Evolutionary conservation across 83 land plant genomes (phyloP).

Genomic region (Picea mariana): DNA sequence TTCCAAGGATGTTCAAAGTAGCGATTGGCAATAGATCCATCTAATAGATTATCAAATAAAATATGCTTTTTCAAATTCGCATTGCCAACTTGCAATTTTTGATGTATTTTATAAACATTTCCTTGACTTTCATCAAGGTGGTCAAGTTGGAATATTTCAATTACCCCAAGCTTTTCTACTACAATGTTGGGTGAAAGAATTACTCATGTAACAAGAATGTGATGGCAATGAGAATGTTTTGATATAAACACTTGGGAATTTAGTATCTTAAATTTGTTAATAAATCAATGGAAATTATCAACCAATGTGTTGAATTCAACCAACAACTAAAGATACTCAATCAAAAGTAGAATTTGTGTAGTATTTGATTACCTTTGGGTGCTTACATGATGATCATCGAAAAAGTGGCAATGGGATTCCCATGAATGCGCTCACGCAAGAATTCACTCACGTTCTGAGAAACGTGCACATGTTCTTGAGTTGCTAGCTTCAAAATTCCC

Average conservation of each 20-base stretch:
- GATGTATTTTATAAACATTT: constrained; percentile 41
- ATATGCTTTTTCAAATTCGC: constrained; percentile 61
- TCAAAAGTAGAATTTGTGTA: no score
- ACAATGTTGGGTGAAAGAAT: constrained; percentile 36
- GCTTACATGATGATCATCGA: no score
- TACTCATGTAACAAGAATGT: constrained; percentile 17
- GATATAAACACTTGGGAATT: constrained; percentile 34
- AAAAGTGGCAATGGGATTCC: no score
- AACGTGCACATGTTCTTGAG: no score
- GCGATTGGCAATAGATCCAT: constrained; percentile 61
- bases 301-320: no score
- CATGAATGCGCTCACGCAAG: no score
- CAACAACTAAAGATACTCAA: neutral
- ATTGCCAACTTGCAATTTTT: constrained; percentile 72
- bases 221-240: constrained; percentile 16
- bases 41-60: constrained; percentile 38
- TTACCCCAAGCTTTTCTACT: constrained; percentile 11
- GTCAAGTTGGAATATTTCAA: neutral
- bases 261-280: constrained; percentile 9
- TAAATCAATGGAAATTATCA: no score
- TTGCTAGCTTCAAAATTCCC: no score
- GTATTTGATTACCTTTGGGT: no score
- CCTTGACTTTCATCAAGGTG: constrained; percentile 4
- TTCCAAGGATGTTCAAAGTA: constrained; percentile 50
- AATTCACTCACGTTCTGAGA: no score